phyloP scores from a whole-genome alignment of 805 yeast genomes.

The Metschnikowia corniflorae region DNA sequence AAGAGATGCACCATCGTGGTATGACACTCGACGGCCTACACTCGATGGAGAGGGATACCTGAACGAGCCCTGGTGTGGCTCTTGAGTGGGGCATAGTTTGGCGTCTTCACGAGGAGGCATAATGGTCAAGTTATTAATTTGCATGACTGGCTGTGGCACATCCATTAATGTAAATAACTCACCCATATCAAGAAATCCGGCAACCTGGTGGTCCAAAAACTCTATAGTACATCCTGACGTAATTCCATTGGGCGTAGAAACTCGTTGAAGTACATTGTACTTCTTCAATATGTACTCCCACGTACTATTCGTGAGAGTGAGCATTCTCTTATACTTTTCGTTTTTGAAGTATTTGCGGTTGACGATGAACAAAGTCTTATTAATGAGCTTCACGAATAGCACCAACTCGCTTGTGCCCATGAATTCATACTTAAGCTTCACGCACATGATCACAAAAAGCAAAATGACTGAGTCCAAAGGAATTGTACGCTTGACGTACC shows the following conservation, averaged over 20 bases:
- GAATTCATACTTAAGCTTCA: slow-evolving; percentile 46
- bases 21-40: background rate
- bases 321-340: slow-evolving; percentile 44
- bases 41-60: slow-evolving; percentile 5
- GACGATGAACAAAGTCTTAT: slow-evolving; percentile 40
- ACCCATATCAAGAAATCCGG: slow-evolving; percentile 37
- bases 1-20: background rate
- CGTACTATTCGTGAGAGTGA: slow-evolving; percentile 38
- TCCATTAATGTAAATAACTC: slow-evolving; percentile 42
- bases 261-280: slow-evolving; percentile 28
- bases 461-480: slow-evolving; percentile 58
- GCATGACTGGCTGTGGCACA: slow-evolving; percentile 39
- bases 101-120: slow-evolving; percentile 12
- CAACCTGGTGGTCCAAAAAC: slow-evolving; percentile 39
- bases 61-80: slow-evolving; percentile 5
- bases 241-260: slow-evolving; percentile 24
- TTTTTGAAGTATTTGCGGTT: slow-evolving; percentile 45
- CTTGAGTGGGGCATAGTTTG: background rate
- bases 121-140: slow-evolving; percentile 11
- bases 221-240: slow-evolving; percentile 23
- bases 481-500: slow-evolving; percentile 59
- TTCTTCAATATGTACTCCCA: slow-evolving; percentile 43
- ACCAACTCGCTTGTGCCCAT: slow-evolving; percentile 36
- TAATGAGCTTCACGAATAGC: slow-evolving; percentile 38
- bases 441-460: slow-evolving; percentile 48